These are phyloP conservation scores for Mrakia frigida DNA, from an alignment of 768 basidiomycete species.

Conservation along the genomic window DNA sequence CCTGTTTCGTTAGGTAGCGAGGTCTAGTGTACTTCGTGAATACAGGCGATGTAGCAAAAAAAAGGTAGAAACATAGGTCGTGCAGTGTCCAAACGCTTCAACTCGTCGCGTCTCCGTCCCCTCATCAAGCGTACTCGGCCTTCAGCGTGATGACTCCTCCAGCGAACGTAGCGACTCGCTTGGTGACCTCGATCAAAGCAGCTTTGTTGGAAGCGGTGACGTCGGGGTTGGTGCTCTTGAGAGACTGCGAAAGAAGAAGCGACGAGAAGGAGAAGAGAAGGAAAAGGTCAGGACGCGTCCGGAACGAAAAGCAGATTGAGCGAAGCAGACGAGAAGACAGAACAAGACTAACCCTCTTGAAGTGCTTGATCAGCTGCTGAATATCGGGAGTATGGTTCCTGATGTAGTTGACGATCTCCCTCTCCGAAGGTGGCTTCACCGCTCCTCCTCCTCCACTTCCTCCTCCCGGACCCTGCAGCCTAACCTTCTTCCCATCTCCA, in stretches of 20 bases:
- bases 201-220: background rate
- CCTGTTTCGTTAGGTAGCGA: too few relatives aligned
- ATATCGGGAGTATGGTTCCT: slow-evolving; percentile 12
- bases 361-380: slow-evolving; percentile 28
- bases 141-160: background rate
- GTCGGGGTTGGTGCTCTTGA: background rate
- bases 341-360: slow-evolving; percentile 19
- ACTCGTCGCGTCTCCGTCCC: background rate
- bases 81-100: too few relatives aligned
- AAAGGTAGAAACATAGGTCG: too few relatives aligned
- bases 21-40: too few relatives aligned
- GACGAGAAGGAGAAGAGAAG: background rate
- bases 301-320: background rate
- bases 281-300: background rate
- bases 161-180: background rate
- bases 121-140: background rate
- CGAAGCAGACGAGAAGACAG: background rate
- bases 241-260: background rate
- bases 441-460: background rate
- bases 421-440: slow-evolving; percentile 21
- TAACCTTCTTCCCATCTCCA: slow-evolving; percentile 19
- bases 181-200: background rate
- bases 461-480: background rate
- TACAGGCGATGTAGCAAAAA: too few relatives aligned
- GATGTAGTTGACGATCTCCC: slow-evolving; percentile 28